Evolutionary conservation across 1,284 basidiomycete species (phyloP).

Genomic region (Xerocomus cyaneibrunnescens): DNA sequence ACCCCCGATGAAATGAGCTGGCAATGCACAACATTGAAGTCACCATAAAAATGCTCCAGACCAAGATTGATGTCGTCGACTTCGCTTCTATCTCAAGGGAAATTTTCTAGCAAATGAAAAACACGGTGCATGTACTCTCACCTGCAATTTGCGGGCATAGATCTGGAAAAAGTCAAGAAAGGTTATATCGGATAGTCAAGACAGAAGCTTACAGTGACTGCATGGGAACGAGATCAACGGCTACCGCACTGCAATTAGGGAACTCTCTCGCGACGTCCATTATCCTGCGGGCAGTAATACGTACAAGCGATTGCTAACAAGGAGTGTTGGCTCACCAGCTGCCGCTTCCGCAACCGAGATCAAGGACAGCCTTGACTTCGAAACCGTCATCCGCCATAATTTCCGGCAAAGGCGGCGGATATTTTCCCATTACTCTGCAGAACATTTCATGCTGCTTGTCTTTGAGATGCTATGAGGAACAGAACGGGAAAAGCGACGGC

Average conservation of each 20-base stretch:
- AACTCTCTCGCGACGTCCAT: constrained; percentile 71
- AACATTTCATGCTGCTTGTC: constrained; percentile 70
- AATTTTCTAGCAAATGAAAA: constrained; percentile 7
- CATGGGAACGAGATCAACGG: constrained; percentile 77
- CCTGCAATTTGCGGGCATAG: constrained; percentile 70
- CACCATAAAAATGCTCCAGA: constrained; percentile 73
- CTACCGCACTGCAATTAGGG: constrained; percentile 64
- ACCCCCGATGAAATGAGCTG: constrained; percentile 70
- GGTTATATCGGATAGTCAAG: constrained; percentile 13
- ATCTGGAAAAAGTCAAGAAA: constrained; percentile 36
- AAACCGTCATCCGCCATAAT: constrained; percentile 59
- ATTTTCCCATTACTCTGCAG: constrained; percentile 61
- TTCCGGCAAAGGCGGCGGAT: constrained; percentile 53
- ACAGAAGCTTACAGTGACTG: constrained; percentile 53
- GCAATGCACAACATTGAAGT: constrained; percentile 72
- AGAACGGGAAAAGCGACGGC: neutral
- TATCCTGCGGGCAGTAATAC: constrained; percentile 51
- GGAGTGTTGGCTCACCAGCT: constrained; percentile 52
- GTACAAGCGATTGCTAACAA: constrained; percentile 5
- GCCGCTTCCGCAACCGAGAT: constrained; percentile 77
- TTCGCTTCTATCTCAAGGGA: constrained; percentile 56
- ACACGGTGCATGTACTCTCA: constrained; percentile 33
- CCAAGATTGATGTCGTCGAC: constrained; percentile 82
- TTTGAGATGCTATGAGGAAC: constrained; percentile 33
- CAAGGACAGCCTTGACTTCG: constrained; percentile 62